Conservation (phyloP, 805 yeast species). For the Wickerhamomyces rabaulensis region DNA sequence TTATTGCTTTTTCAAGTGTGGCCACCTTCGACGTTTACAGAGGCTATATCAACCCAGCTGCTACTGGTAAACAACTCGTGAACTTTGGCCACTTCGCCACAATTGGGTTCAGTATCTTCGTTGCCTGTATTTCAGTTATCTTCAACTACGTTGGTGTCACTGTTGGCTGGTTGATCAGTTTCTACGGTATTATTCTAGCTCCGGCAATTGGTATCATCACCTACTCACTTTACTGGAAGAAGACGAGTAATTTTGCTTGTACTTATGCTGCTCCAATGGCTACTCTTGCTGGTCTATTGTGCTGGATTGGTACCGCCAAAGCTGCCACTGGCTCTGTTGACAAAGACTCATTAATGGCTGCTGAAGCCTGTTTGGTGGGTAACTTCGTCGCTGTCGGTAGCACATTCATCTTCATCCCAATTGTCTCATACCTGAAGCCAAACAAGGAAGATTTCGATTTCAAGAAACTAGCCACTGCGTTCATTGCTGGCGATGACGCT, state of each 20-base stretch:
- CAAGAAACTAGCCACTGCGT: conserved; percentile 12
- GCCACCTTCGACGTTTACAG: conserved; percentile 36
- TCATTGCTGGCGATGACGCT: conserved; percentile 31
- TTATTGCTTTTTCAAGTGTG: conserved; percentile 37
- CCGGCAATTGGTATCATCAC: conserved; percentile 32
- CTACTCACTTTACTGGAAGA: conserved; percentile 29
- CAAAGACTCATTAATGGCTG: conserved; percentile 14
- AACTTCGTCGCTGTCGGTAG: conserved; percentile 19
- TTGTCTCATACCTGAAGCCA: conserved; percentile 27
- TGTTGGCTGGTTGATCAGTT: conserved; percentile 35
- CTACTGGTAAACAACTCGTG: conserved; percentile 33
- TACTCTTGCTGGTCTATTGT: conserved; percentile 20
- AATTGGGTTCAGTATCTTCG: conserved; percentile 34
- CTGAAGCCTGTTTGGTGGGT: conserved; percentile 17
- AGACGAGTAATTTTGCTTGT: conserved; percentile 14
- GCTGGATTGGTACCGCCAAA: conserved; percentile 22
- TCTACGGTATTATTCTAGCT: conserved; percentile 34
- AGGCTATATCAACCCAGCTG: conserved; percentile 34
- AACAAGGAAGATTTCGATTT: conserved; percentile 22
- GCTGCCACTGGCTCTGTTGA: conserved; percentile 18
- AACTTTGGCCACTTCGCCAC: conserved; percentile 30
- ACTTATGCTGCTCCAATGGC: conserved; percentile 22
- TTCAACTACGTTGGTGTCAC: conserved; percentile 39
- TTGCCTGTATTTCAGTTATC: conserved; percentile 32
- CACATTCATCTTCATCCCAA: conserved; percentile 27